Percentiles rank a stretch among this genome's conserved stretches.
Conservation (phyloP, 495 filamentous ascomycete species). For the Trichoderma orchidacearum region DNA sequence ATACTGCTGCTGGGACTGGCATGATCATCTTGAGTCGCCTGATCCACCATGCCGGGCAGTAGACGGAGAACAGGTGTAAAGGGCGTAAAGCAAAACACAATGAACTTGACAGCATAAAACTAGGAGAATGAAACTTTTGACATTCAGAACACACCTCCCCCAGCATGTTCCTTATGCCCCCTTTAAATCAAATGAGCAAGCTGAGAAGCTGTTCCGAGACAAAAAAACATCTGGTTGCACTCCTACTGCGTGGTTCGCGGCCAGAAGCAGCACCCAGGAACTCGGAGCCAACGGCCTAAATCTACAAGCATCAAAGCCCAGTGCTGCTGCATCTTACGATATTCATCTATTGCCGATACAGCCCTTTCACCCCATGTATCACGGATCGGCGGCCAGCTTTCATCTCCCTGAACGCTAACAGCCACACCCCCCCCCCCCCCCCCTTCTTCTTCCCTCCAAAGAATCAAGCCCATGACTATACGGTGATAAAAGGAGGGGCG, state of each 20-base stretch:
- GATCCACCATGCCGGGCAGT: background rate
- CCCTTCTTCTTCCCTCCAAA: too few species aligned
- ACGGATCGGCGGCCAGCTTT: too few species aligned
- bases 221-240: background rate
- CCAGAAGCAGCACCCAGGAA: background rate
- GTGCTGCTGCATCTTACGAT: background rate
- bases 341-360: background rate
- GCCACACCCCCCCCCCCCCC: too few species aligned
- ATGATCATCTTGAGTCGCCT: background rate
- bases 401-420: too few species aligned
- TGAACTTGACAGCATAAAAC: background rate
- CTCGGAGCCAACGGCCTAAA: background rate
- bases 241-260: background rate
- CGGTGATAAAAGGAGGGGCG: too few species aligned
- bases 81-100: background rate
- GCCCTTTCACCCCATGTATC: too few species aligned
- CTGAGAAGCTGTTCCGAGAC: too few species aligned
- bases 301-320: background rate
- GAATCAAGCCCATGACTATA: too few species aligned
- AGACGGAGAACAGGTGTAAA: too few species aligned
- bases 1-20: background rate
- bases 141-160: too few species aligned
- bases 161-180: background rate
- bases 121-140: background rate
- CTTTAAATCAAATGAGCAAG: background rate